Conservation (phyloP, 2,329 filamentous ascomycete genomes). For the Canariomyces notabilis region DNA sequence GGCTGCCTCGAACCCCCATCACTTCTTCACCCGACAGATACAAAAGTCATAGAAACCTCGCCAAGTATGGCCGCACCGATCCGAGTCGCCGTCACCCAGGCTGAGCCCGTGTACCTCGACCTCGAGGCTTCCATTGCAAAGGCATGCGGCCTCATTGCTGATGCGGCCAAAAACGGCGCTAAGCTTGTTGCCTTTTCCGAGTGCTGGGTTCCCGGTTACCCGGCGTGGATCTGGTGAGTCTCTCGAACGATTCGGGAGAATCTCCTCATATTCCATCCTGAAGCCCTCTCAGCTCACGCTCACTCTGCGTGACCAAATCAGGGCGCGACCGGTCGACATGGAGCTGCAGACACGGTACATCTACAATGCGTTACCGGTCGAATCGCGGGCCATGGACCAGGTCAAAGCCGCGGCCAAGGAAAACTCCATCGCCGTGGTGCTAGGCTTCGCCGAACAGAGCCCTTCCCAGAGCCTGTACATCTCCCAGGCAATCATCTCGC, state of each 20-base stretch:
- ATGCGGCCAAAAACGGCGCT: conserved; percentile 43
- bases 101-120: conserved; percentile 51
- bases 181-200: conserved; percentile 45
- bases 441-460: conserved; percentile 40
- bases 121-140: conserved; percentile 43
- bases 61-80: conserved; percentile 14
- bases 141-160: conserved; percentile 43
- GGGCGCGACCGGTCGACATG: conserved; percentile 31
- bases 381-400: conserved; percentile 32
- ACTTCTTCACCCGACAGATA: too few species aligned
- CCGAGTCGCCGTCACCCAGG: conserved; percentile 44
- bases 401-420: conserved; percentile 33
- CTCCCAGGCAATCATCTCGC: conserved; percentile 40
- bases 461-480: conserved; percentile 39
- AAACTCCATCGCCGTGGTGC: conserved; percentile 36
- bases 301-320: conserved; percentile 13
- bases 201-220: conserved; percentile 42
- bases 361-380: conserved; percentile 19
- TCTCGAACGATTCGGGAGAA: not conserved
- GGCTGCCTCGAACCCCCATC: too few species aligned
- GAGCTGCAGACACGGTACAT: conserved; percentile 30
- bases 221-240: conserved; percentile 37
- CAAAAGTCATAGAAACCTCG: too few species aligned
- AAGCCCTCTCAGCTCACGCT: not conserved
- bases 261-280: not conserved